Conservation (phyloP, 2,329 filamentous ascomycete species). For the Sarocladiaceae sp. region DNA sequence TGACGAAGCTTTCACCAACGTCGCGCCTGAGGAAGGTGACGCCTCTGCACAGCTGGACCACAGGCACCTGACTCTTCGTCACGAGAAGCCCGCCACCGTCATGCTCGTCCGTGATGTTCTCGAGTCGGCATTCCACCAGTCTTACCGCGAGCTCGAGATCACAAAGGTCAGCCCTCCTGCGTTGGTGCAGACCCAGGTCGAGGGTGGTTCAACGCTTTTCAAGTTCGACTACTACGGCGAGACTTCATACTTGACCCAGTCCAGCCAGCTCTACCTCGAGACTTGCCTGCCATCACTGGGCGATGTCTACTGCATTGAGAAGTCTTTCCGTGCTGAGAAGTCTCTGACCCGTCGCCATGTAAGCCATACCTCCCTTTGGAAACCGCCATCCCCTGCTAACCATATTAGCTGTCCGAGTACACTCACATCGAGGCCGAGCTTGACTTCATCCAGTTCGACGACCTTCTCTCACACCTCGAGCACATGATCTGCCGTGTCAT, state of each 20-base stretch:
- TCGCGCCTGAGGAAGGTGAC: conserved; percentile 46
- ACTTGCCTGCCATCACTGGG: conserved; percentile 86
- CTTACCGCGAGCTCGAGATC: conserved; percentile 70
- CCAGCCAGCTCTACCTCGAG: conserved; percentile 94
- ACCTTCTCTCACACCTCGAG: conserved; percentile 83
- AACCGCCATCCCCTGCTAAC: background rate
- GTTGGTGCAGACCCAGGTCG: conserved; percentile 90
- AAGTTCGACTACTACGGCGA: conserved; percentile 84
- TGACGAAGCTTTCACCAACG: conserved; percentile 87
- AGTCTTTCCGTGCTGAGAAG: conserved; percentile 98
- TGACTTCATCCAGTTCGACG: conserved; percentile 89
- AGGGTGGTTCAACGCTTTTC: conserved; percentile 89
- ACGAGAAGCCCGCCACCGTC: conserved; percentile 75
- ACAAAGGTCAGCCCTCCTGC: conserved; percentile 84
- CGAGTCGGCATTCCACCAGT: conserved; percentile 71
- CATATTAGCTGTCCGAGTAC: conserved; percentile 68
- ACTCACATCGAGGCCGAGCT: conserved; percentile 95
- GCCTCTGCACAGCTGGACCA: conserved; percentile 63
- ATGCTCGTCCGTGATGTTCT: conserved; percentile 81
- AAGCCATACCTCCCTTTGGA: background rate
- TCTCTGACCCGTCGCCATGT: conserved; percentile 82
- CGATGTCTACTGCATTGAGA: conserved; percentile 96
- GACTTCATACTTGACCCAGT: conserved; percentile 90
- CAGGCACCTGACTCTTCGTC: conserved; percentile 78
- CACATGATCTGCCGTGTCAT: conserved; percentile 81